A percentile compares a stretch with the other conserved stretches of the same genome.
These are phyloP conservation scores for Epicoccum sorghinum DNA, from an alignment of 2,329 filamentous ascomycete genomes.

Conservation along the genomic window DNA sequence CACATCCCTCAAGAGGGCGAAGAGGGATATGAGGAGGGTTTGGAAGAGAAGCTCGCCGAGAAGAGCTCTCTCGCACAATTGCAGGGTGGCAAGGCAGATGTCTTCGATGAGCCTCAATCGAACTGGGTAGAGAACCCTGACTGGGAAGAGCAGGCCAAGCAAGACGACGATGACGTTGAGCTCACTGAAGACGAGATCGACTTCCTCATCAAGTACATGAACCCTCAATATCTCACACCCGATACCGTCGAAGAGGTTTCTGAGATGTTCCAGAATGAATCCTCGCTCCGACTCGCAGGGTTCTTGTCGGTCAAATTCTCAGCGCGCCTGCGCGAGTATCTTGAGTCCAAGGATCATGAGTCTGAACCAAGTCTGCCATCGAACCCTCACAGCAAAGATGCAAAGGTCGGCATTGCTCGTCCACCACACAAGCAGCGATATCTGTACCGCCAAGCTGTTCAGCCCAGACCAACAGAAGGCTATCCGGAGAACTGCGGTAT, in stretches of 20 bases:
- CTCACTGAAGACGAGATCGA: conserved; percentile 82
- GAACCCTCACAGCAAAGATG: conserved; percentile 39
- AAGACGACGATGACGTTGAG: conserved; percentile 55
- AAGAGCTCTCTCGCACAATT: conserved; percentile 92
- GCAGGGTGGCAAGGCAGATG: conserved; percentile 81
- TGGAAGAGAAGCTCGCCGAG: conserved; percentile 86
- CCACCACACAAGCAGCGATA: conserved; percentile 97
- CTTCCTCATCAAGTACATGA: conserved; percentile 88
- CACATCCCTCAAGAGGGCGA: conserved; percentile 96
- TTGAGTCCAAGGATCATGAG: conserved; percentile 60
- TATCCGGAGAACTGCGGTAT: conserved; percentile 40
- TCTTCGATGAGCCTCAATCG: conserved; percentile 80
- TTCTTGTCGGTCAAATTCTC: conserved; percentile 83
- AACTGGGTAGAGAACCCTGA: conserved; percentile 56
- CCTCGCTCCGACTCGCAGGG: conserved; percentile 78
- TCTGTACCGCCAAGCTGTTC: conserved; percentile 72
- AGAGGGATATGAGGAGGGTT: conserved; percentile 84
- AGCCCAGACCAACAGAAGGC: conserved; percentile 42
- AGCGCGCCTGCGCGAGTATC: conserved; percentile 70
- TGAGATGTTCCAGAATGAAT: conserved; percentile 80
- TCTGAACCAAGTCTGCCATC: conserved; percentile 53
- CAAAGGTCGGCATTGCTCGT: conserved; percentile 67
- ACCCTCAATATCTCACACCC: conserved; percentile 88
- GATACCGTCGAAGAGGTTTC: conserved; percentile 85
- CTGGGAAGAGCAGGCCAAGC: conserved; percentile 46